Evolutionary conservation across 2,329 filamentous ascomycete species (phyloP), one percentile per base, ranked within the genome.

Genomic region (Paraconiothyrium brasiliense): DNA sequence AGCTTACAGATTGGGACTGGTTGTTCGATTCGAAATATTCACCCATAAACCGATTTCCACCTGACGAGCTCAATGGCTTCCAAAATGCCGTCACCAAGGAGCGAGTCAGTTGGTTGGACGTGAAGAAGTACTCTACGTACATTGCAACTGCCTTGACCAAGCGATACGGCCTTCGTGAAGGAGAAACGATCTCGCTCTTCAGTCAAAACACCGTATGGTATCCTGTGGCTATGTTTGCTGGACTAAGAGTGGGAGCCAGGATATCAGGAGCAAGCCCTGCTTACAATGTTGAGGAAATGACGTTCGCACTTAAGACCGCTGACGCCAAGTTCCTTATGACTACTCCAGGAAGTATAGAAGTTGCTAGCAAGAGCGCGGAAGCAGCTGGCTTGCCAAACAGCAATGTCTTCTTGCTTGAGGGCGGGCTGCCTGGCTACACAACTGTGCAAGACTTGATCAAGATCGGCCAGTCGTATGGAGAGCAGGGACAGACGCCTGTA

Each of bases 281-380:
- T 0, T 91, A 90, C 74, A 89, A 86, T 59, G 81, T 86, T 16
- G 89, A 91, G 54, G 89, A 91, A 67, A 90, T 91, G 86, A 85
- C 83, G 0, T 89, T 90, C 73, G 87, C 87, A 1, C 77, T 91
- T 2, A 84, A 85, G 67, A 88, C 83, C 1, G 85, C 82, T 0
- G 79, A 85, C 37, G 84, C 86, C 2, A 87, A 84, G 64, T 86
- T 87, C 61, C 70, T 89, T 10, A 83, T 90, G 75, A 89, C 87
- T 0, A 81, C 86, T 2, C 82, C 83, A 0, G 81, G 82, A 16
- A 84, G 81, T 16, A 83, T 88, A 76, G 79, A 85, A 4, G 83
- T 89, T 39, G 87, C 86, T 1, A 75, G 80, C 10, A 80, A 80
- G 16, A 85, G 86, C 16, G 86, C 86, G 2, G 78, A 83, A 66